Evolutionary conservation across 441 rosid species (phyloP).

Genomic region (Euphorbia schlechtendalii): DNA sequence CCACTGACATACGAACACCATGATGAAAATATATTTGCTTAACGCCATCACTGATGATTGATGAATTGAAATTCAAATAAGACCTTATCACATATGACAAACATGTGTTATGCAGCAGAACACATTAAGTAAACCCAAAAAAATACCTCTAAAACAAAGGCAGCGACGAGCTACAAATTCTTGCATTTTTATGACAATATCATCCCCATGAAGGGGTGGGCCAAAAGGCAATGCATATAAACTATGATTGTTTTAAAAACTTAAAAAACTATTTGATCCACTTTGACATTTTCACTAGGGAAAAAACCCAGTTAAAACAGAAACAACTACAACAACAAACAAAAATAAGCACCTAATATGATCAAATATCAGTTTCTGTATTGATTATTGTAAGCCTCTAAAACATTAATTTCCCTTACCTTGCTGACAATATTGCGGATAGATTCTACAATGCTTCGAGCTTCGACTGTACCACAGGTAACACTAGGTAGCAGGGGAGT

Average conservation of each 20-base stretch:
- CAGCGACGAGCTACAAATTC: no score
- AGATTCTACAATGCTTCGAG: constrained; percentile 77
- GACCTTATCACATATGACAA: no score
- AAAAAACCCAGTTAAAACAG: neutral
- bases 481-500: constrained; percentile 93
- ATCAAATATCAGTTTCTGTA: neutral
- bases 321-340: neutral
- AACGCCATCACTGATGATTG: no score
- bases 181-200: neutral
- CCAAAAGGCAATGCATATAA: no score
- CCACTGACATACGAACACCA: no score
- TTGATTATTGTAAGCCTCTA: neutral
- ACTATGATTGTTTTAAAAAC: neutral
- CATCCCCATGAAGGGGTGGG: no score
- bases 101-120: no score
- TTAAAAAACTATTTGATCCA: neutral
- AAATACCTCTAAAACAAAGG: no score
- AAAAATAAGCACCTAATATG: neutral
- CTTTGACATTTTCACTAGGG: no score
- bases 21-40: no score
- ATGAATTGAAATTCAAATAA: no score
- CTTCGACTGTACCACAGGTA: constrained; percentile 92
- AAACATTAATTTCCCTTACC: constrained; percentile 32
- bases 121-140: no score
- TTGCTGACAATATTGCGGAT: constrained; percentile 77